Evolutionary conservation across 495 filamentous ascomycete species (phyloP).

Genomic region (Daldinia concentrica): DNA sequence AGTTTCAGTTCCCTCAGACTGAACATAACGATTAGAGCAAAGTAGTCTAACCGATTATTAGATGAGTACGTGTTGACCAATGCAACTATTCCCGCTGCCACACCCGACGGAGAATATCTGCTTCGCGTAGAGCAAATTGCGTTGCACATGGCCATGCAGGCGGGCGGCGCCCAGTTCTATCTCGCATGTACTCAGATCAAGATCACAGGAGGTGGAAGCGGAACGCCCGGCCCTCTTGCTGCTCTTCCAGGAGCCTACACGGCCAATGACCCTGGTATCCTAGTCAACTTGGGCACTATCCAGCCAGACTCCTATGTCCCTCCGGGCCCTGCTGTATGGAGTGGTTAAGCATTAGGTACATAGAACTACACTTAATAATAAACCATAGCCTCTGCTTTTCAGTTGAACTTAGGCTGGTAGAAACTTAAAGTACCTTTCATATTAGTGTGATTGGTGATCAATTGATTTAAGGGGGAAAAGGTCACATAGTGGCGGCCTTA

Average conservation of each 20-base stretch:
- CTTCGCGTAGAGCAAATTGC: conserved; percentile 67
- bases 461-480: not conserved
- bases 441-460: not conserved
- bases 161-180: conserved; percentile 62
- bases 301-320: conserved; percentile 52
- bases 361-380: not conserved
- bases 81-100: conserved; percentile 55
- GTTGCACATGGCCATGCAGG: conserved; percentile 55
- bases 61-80: conserved; percentile 52
- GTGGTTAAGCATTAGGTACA: conserved; percentile 29
- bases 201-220: conserved; percentile 60
- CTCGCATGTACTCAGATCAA: conserved; percentile 65
- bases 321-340: conserved; percentile 58
- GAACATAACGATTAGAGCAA: not conserved
- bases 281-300: conserved; percentile 53
- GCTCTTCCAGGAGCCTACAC: conserved; percentile 64
- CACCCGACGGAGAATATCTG: conserved; percentile 63
- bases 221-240: conserved; percentile 55
- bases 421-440: not conserved
- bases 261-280: conserved; percentile 55
- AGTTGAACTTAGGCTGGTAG: not conserved
- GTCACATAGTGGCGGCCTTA: not conserved
- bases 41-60: conserved; percentile 23
- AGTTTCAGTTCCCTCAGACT: not conserved
- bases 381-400: not conserved